A percentile compares a stretch with the other conserved stretches of the same genome.
phyloP scores from a whole-genome alignment of 2,329 filamentous ascomycete species.

The Colletotrichum theobromicola region DNA sequence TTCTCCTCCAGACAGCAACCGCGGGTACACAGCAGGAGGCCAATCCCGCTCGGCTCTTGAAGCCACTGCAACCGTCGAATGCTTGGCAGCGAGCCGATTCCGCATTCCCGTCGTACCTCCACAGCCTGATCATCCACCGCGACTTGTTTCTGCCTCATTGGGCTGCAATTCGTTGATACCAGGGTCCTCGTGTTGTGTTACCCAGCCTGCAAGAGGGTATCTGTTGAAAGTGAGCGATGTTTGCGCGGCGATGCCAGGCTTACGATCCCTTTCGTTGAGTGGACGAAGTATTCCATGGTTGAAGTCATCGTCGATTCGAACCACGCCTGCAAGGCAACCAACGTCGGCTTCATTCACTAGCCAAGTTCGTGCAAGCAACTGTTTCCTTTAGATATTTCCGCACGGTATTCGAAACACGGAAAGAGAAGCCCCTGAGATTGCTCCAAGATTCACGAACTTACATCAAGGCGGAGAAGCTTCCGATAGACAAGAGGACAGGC shows the following conservation, averaged over 20 bases:
- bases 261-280: not conserved
- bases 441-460: not conserved
- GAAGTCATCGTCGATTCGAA: not conserved
- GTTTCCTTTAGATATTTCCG: not conserved
- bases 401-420: not conserved
- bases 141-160: not conserved
- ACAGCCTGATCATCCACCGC: not conserved
- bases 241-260: not conserved
- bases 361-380: not conserved
- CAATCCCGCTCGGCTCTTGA: not conserved
- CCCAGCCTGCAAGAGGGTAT: not conserved
- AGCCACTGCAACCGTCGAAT: not conserved
- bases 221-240: not conserved
- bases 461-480: not conserved
- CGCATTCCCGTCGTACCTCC: not conserved
- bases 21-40: not conserved
- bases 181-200: not conserved
- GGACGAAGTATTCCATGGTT: not conserved
- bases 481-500: not conserved
- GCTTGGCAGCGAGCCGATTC: not conserved
- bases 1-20: not conserved
- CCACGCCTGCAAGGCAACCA: not conserved
- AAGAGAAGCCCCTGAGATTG: not conserved
- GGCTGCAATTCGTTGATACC: not conserved
- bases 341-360: not conserved